Conservation (phyloP, 2,329 filamentous ascomycete species). For the Dactylella cylindrospora region DNA sequence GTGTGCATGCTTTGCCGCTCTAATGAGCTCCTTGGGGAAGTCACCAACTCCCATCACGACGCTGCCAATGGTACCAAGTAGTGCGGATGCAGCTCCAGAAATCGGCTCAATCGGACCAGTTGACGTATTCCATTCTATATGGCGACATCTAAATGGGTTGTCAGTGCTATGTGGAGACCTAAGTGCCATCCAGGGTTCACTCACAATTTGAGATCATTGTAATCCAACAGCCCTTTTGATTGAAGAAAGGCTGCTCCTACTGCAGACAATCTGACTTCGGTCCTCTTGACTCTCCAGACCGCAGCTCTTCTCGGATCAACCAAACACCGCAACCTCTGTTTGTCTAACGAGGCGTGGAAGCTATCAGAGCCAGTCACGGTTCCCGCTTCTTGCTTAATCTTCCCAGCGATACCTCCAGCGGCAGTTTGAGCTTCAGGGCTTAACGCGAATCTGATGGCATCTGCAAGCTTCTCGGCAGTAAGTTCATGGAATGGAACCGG, state of each 20-base stretch:
- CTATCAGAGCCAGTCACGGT: conserved; percentile 65
- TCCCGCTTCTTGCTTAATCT: conserved; percentile 67
- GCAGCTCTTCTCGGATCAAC: conserved; percentile 69
- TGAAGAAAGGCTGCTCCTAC: conserved; percentile 66
- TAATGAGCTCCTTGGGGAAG: conserved; percentile 60
- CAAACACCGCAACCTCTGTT: conserved; percentile 66
- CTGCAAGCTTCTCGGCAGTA: conserved; percentile 66
- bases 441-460: conserved; percentile 64
- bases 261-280: conserved; percentile 67
- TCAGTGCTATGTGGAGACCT: background rate
- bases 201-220: conserved; percentile 72
- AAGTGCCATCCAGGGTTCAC: conserved; percentile 47
- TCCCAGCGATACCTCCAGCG: conserved; percentile 62
- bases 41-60: conserved; percentile 83
- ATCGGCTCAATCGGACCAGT: conserved; percentile 78
- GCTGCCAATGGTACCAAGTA: conserved; percentile 78
- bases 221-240: conserved; percentile 68
- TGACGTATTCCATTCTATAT: conserved; percentile 71
- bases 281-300: conserved; percentile 72
- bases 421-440: conserved; percentile 62
- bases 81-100: conserved; percentile 71
- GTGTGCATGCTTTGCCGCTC: conserved; percentile 51
- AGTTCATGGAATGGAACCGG: conserved; percentile 70
- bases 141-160: conserved; percentile 24
- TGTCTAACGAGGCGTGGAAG: conserved; percentile 63